Base-by-base conservation (phyloP, 352 stramenopile genomes). In the Globisporangium cylindrosporum region DNA sequence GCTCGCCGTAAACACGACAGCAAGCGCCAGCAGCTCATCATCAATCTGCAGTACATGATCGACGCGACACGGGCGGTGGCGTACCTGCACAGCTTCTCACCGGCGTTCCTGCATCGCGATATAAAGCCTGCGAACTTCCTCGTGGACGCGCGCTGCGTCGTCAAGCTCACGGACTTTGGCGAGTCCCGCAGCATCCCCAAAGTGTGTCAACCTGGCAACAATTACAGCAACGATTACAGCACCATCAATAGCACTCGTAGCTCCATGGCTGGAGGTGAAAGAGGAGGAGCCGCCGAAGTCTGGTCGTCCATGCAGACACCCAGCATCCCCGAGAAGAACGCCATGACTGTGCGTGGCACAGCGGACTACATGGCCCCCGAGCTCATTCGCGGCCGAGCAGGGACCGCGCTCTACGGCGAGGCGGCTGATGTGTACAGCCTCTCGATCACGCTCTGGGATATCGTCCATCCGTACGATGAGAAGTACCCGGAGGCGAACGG, bases 291-390 rank as follows among this genome's bases (percentile, higher is more conserved):
- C n/a, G 20, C 41, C 22, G 58, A 70, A 5, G 54, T 59, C 15
- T 71, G 62, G 62, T 58, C 41, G 5, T 69, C 54, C 12, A 59
- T 68, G 25, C 51, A 53, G 10, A 69, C 55, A 6, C 25, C 64
- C 6, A 34, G 7, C 41, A 32, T 66, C 2, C 32, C 53, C 1
- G 38, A 24, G 41, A 55, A 29, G 3, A 68, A 69, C 24, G 67
- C 58, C 22, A 91, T 94, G 86, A 92, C 86, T 20, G 81, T 94
- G n/a, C 74, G 76, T 15, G 82, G 86, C n/a, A 92, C 81, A 5
- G 79, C 77, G 24, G 86, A 94, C 57, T 94, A 93, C 72, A 94
- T 94, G 86, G 84, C 86, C 3, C 86, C 84, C 14, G 86, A 94
- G 71, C 34, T 94, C 29, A 94, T 94, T 38, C 72, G 88, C 8